Base-by-base conservation (phyloP, 495 filamentous ascomycete species). In the Neurospora sp. region DNA sequence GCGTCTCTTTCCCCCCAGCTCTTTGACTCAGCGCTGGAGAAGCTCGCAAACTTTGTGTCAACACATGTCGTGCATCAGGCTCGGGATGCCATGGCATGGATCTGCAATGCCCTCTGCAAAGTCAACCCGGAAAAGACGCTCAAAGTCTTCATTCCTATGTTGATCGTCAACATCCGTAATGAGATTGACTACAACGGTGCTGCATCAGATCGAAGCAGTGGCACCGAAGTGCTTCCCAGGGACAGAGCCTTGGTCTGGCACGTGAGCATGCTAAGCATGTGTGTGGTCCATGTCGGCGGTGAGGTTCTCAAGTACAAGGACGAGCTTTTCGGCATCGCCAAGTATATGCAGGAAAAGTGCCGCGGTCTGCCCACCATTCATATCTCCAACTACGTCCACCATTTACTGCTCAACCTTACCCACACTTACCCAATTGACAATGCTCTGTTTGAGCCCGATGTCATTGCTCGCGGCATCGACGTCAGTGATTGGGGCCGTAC, bases 111-210 rank as follows among this genome's bases (percentile, higher is more conserved):
- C 0, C 84, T 98, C 23, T 96, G 94, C 88, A 98, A 98, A 82
- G 91, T 95, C 76, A 92, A 95, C 76, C 96, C 96, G 0, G 90
- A 93, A 77, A 97, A 97, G 84, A 92, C 94, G 4, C 86, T 99
- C 42, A 96, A 93, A 78, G 89, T 92, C 27, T 91, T 99, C 72
- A 88, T 98, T 38, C 96, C 96, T 0, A 91, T 97, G 82, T 84
- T 99, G 73, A 91, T 94, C 48, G 89, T 91, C 78, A 93, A 93
- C 40, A 99, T 99, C 75, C 92, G 94, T 69, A 96, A 93, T 71
- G 96, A 99, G 78, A 98, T 99, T 75, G 93, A 97, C 77, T 93
- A 97, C 78, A 98, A 98, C 77, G 93, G 93, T n/a, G 96, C 96
- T 14, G 96, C 94, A 8, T 97, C 96, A 40, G 96, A 96, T 38